Conservation (phyloP, 2,329 filamentous ascomycete species). For the Cladophialophora exuberans region DNA sequence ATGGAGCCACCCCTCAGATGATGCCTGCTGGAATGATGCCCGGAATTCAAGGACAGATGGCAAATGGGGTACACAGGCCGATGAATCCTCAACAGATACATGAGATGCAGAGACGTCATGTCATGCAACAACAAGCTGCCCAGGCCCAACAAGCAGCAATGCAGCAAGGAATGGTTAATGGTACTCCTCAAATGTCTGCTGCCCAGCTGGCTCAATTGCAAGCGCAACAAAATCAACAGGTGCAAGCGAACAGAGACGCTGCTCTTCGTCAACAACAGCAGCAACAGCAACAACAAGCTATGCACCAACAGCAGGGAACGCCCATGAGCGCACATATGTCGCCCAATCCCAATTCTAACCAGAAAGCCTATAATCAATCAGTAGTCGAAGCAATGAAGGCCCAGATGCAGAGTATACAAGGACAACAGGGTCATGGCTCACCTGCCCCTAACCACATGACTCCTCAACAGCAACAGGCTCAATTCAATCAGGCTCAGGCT, state of each 20-base stretch:
- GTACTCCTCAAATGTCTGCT: conserved; percentile 40
- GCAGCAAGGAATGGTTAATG: conserved; percentile 41
- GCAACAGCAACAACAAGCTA: conserved; percentile 37
- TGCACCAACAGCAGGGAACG: conserved; percentile 35
- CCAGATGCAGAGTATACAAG: conserved; percentile 30
- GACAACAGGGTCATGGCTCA: conserved; percentile 24
- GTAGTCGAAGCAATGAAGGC: conserved; percentile 30
- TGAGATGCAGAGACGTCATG: conserved; percentile 45
- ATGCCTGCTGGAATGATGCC: conserved; percentile 45
- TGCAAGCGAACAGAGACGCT: conserved; percentile 37
- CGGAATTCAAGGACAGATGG: conserved; percentile 45
- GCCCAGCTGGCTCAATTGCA: conserved; percentile 33
- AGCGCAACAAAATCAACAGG: conserved; percentile 33
- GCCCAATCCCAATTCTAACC: conserved; percentile 34
- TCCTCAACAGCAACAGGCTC: conserved; percentile 28
- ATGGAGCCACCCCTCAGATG: conserved; percentile 50
- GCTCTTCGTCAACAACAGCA: conserved; percentile 37
- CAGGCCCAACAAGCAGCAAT: conserved; percentile 42
- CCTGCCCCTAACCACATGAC: conserved; percentile 32
- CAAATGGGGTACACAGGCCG: conserved; percentile 42
- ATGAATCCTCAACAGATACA: conserved; percentile 47
- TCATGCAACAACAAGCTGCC: conserved; percentile 47
- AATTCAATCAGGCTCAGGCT: conserved; percentile 25
- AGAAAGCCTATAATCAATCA: conserved; percentile 28
- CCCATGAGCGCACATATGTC: conserved; percentile 33